Percentiles rank a stretch among this genome's conserved stretches.
phyloP scores from a whole-genome alignment of 768 basidiomycete genomes.

The Lyophyllum shimeji region DNA sequence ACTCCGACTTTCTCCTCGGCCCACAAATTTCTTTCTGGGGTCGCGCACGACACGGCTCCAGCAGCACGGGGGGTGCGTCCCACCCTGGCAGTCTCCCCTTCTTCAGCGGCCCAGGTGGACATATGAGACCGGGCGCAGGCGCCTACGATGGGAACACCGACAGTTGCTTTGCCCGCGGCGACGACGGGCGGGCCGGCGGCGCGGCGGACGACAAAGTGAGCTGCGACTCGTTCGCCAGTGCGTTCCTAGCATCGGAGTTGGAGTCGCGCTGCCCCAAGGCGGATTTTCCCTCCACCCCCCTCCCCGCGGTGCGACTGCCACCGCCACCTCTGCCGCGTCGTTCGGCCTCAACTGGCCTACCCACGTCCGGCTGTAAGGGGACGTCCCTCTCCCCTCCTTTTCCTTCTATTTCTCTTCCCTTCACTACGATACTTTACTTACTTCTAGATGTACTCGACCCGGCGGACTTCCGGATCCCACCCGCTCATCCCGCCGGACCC shows the following conservation, averaged over 20 bases:
- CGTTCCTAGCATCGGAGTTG: no score
- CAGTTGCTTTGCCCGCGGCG: neutral
- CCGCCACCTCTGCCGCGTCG: constrained; percentile 10
- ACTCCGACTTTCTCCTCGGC: constrained; percentile 1
- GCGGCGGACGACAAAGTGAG: neutral
- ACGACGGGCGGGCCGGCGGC: constrained; percentile 9
- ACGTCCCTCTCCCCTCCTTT: no score
- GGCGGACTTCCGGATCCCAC: no score
- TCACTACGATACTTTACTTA: no score
- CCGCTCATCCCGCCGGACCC: no score
- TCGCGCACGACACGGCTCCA: neutral
- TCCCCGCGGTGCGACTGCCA: no score
- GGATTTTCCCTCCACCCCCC: constrained; percentile 2
- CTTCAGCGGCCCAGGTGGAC: neutral
- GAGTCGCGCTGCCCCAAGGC: neutral
- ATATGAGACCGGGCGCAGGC: neutral
- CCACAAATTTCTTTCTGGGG: constrained; percentile 4
- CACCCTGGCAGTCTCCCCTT: neutral
- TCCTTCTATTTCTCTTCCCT: no score
- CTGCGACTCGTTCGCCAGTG: constrained; percentile 22
- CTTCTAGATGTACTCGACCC: no score
- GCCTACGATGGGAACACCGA: constrained; percentile 3
- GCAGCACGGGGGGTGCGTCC: neutral
- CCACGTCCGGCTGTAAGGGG: no score
- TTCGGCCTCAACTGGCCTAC: constrained; percentile 17